phyloP scores from a whole-genome alignment of 208 protist species.

The Crithidia sp. region DNA sequence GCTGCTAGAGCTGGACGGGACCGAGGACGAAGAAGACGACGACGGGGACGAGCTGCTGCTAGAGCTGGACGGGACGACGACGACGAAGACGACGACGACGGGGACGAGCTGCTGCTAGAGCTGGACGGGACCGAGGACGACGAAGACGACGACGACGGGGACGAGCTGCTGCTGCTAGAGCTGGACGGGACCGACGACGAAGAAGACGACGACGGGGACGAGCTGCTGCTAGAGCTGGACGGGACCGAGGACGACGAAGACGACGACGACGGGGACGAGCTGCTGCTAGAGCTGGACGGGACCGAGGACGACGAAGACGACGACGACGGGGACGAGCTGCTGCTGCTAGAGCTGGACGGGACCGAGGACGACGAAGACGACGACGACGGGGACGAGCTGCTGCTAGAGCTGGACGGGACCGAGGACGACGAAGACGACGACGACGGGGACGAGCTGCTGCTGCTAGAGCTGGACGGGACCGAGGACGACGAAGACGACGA shows the following conservation, averaged over 20 bases:
- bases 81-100: constrained; percentile 18
- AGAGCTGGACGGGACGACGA: constrained; percentile 8
- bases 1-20: not conserved
- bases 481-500: constrained; percentile 17
- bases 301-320: constrained; percentile 15
- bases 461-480: not conserved
- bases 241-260: constrained; percentile 19
- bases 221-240: too few species aligned
- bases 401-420: too few species aligned
- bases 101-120: not conserved
- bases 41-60: too few species aligned
- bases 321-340: not conserved
- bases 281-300: not conserved
- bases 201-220: not conserved
- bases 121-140: not conserved
- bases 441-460: not conserved
- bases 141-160: constrained; percentile 14
- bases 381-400: too few species aligned
- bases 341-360: not conserved
- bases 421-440: too few species aligned
- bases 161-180: not conserved
- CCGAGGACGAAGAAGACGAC: not conserved
- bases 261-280: not conserved
- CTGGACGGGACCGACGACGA: not conserved
- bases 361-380: constrained; percentile 7